Evolutionary conservation across 805 yeast species (phyloP), one percentile per base, ranked within the genome.

Genomic region (Schizosaccharomyces lindneri): DNA sequence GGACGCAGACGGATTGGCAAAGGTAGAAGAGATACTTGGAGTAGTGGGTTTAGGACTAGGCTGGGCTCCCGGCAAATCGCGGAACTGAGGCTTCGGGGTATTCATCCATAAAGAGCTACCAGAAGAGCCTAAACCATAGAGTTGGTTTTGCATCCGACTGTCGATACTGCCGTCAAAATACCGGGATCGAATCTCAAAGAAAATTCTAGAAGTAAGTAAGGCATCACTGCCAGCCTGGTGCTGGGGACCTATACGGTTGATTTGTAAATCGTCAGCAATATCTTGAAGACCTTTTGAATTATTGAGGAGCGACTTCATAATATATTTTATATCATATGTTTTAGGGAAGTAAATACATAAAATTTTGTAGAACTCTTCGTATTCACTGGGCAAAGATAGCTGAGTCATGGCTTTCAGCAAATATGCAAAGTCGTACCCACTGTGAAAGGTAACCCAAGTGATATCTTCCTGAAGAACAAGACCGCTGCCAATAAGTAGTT

Each of bases 391-490:
- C 77, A 90, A 84, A 60, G 76, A 73, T 60, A 80, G 79, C 71
- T 87, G 86, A 66, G 83, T 80, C 69, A 90, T 75, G 65, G 87
- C 75, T 60, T 94, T 81, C 17, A 88, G 73, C 63, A 93, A 74
- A 70, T 89, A 89, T 1, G 97, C 98, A 69, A 89, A 79, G 71
- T 93, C 98, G 72, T 93, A 93, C 13, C 97, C 98, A 1, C 82
- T 66, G 70, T 93, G 97, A 73, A 84, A 93, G 64, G 95, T 84
- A 61, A 87, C 77, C 98, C 98, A 93, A 61, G 83, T 81, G 59
- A 87, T 79, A 43, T 78, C 73, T 36, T 77, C 76, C 66, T 86
- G 82, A 67, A 93, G 74, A 46, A 89, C 79, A 65, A 93, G 74
- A 0, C 98, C 98, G 59, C 95, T 84, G 63, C 86, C 87, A 63